A percentile compares a stretch with the other conserved stretches of the same genome.
Evolutionary conservation across 441 rosid genomes (phyloP).

Genomic region (Mallotus repandus): DNA sequence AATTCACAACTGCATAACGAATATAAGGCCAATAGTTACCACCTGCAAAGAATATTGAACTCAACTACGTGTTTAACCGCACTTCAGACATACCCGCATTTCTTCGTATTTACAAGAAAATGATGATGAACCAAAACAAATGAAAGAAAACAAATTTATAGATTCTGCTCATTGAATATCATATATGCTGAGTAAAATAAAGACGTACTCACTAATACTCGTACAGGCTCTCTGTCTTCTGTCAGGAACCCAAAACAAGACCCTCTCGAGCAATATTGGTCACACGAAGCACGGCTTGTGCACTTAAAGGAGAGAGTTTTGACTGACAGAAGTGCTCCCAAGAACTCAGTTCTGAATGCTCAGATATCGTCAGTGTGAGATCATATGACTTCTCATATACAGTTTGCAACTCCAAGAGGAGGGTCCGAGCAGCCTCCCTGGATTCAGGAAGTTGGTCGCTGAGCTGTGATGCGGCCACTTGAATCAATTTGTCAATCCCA

Average conservation of each 20-base stretch:
- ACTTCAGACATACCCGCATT: constrained; percentile 22
- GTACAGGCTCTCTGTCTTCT: constrained; percentile 11
- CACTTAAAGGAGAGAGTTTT: constrained; percentile 70
- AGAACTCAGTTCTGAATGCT: constrained; percentile 44
- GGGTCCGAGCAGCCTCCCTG: constrained; percentile 90
- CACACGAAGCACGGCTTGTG: constrained; percentile 83
- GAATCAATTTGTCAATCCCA: constrained; percentile 76
- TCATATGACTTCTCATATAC: constrained; percentile 54
- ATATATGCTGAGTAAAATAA: constrained; percentile 21
- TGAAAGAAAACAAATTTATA: constrained; percentile 16
- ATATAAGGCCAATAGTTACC: constrained; percentile 7
- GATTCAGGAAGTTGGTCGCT: constrained; percentile 94
- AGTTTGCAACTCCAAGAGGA: constrained; percentile 73
- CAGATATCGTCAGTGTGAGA: constrained; percentile 35
- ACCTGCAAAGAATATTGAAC: constrained; percentile 31
- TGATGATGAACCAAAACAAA: constrained; percentile 19
- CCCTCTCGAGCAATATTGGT: constrained; percentile 63
- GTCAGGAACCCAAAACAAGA: constrained; percentile 53
- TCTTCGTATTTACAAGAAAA: constrained; percentile 28
- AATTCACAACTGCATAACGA: constrained; percentile 6
- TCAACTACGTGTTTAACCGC: constrained; percentile 30
- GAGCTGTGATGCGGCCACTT: constrained; percentile 83
- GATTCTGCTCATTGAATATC: constrained; percentile 25
- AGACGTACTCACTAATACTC: constrained; percentile 31
- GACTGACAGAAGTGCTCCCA: constrained; percentile 87